These are phyloP conservation scores for Salix dunnii DNA, from an alignment of 345 rosid genomes.

Conservation along the genomic window DNA sequence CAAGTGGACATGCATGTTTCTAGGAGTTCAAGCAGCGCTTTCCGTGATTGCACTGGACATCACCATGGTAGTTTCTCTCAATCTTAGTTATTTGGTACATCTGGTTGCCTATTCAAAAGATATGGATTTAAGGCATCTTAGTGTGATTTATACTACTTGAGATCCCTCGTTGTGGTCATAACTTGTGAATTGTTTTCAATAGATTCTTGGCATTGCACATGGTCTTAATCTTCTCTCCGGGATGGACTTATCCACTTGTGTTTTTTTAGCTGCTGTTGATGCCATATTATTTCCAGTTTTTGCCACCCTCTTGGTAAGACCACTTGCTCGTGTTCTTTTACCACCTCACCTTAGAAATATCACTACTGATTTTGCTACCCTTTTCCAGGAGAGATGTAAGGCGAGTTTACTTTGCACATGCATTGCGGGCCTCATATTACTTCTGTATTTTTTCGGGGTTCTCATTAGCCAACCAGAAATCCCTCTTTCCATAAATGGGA, in stretches of 20 bases:
- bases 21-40: slow-evolving; percentile 82
- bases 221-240: slow-evolving; percentile 86
- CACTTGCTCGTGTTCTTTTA: slow-evolving; percentile 1
- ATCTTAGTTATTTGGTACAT: background rate
- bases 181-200: slow-evolving; percentile 26
- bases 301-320: slow-evolving; percentile 65
- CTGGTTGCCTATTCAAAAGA: slow-evolving; percentile 1
- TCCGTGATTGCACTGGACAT: slow-evolving; percentile 76
- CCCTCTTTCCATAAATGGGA: slow-evolving; percentile 55
- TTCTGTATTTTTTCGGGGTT: slow-evolving; percentile 65
- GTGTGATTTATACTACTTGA: background rate
- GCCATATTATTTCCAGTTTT: slow-evolving; percentile 80
- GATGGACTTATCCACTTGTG: slow-evolving; percentile 71
- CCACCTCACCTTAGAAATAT: background rate
- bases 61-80: slow-evolving; percentile 54
- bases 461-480: slow-evolving; percentile 75
- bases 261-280: slow-evolving; percentile 82
- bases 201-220: slow-evolving; percentile 94
- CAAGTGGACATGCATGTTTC: slow-evolving; percentile 61
- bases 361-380: slow-evolving; percentile 12
- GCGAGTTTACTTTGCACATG: slow-evolving; percentile 50
- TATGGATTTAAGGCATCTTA: background rate
- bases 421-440: slow-evolving; percentile 54
- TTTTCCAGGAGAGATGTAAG: slow-evolving; percentile 61
- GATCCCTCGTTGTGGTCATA: background rate